Base-by-base conservation (phyloP, 2,329 filamentous ascomycete species). In the Sclerotinia minor region DNA sequence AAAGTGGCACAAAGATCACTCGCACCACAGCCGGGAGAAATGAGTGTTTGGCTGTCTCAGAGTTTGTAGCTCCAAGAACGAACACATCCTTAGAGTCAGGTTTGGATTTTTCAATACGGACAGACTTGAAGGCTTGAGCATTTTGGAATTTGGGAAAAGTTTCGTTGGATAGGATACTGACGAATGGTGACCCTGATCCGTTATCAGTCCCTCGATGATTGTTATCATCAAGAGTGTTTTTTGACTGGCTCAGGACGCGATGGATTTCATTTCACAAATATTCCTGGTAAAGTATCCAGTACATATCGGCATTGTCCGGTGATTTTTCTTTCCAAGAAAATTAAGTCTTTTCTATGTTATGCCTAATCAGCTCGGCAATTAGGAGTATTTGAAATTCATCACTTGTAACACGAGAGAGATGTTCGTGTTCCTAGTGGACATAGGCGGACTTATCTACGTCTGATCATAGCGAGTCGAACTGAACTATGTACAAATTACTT, bases 21-120 rank as follows among this genome's bases (percentile, higher is more conserved):
- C 65, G 65, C 65, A 67, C 65, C 53, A 67, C 55, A 67, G 44
- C 45, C 15, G 47, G 57, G 49, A 50, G 54, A 45, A 67, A 63
- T 60, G 29, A 63, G 49, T 63, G 47, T 67, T 67, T 38, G 57
- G 47, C n/a, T 67, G 55, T 63, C 65, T 67, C 35, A 63, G 65
- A 38, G 3, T 53, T 47, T 41, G 45, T 45, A 44, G 38, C 41
- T 32, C 35, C 24, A 52, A 53, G 17, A n/a, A 45, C 47, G 55
- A 61, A 61, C 57, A 52, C 65, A 54, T 29, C 17, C 38, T 26
- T 63, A 32, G 29, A 47, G 24, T 21, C 55, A 67, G 17, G 21
- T 21, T n/a, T 50, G 45, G 8, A 35, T 45, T 45, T 49, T 26
- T 32, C 24, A 26, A 53, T 61, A 32, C 24, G 44, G 49, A 66